Base-by-base conservation (phyloP, 2,329 filamentous ascomycete genomes). In the Colletotrichum sp. region DNA sequence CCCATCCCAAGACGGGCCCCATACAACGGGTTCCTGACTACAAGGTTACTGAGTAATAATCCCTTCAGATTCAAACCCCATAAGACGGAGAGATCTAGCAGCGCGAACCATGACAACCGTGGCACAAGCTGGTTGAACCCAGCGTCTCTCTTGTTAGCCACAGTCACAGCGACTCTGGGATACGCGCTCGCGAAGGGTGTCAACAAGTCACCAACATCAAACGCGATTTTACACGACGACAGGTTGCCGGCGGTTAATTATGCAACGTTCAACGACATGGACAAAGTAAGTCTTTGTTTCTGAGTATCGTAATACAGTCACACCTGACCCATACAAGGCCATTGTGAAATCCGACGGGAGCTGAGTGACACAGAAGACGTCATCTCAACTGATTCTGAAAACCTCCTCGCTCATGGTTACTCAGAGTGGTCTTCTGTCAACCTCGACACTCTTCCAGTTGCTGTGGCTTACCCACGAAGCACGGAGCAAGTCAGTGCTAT, bases 311-410 rank as follows among this genome's bases (percentile, higher is more conserved):
- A 15, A 2, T 15, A 62, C 59, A 34, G 59, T 62, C 59, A 62
- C 1, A 62, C 59, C 59, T 62, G 32, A 34, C 59, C 29, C 59
- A 13, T n/a, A 34, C 16, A 34, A 92, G 91, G 90, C 91, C 1
- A 83, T 92, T 57, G 79, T 49, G 88, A 90, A 77, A 92, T 93
- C 68, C 88, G 87, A 7, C 79, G 79, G 15, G 83, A 85, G 78
- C 82, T 88, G 73, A 82, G 83, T 70, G 80, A 86, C 19, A 71
- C 36, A 32, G n/a, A 22, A 11, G 34, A 76, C 61, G 65, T 69
- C 59, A 65, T 52, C 15, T 29, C 22, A 8, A 52, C 34, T 5
- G 70, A 59, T 7, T 34, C 36, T 12, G 55, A 34, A 13, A 15
- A 57, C 44, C 19, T 36, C 16, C 25, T 64, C 34, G 39, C 63